phyloP scores from a whole-genome alignment of 176 grass and related monocot genomes.

The Phyllostachys edulis region DNA sequence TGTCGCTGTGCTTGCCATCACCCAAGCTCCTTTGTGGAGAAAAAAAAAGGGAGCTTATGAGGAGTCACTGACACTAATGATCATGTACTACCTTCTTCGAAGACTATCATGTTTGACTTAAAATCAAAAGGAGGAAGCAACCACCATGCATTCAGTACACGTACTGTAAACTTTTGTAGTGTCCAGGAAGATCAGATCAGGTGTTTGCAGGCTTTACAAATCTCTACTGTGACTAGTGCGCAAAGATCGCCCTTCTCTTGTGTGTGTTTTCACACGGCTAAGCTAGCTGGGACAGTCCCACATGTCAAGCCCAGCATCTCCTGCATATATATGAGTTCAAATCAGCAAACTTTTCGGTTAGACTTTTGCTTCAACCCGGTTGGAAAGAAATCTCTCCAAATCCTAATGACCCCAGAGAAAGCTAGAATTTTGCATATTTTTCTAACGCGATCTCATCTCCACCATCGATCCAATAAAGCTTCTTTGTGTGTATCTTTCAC shows the following conservation, averaged over 20 bases:
- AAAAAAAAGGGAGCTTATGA: not conserved
- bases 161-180: conserved; percentile 15
- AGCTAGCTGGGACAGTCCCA: conserved; percentile 19
- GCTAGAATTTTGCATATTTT: conserved; percentile 41
- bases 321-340: conserved; percentile 48
- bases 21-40: not conserved
- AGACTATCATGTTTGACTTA: conserved; percentile 33
- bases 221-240: conserved; percentile 43
- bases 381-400: conserved; percentile 66
- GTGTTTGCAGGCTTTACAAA: conserved; percentile 29
- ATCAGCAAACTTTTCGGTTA: conserved; percentile 39
- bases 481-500: conserved; percentile 44
- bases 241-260: conserved; percentile 31
- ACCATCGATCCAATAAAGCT: conserved; percentile 54
- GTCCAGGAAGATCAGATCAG: conserved; percentile 29
- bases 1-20: conserved; percentile 29
- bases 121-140: conserved; percentile 24
- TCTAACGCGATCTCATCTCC: conserved; percentile 59
- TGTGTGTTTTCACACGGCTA: conserved; percentile 38
- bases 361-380: conserved; percentile 45
- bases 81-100: not conserved
- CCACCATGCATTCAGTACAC: conserved; percentile 3
- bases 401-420: conserved; percentile 65
- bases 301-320: conserved; percentile 23
- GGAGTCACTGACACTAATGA: conserved; percentile 21